Percentiles rank a stretch among this genome's conserved stretches.
These are phyloP conservation scores for Candida cerambycidarum DNA, from an alignment of 805 yeast species.

Conservation along the genomic window DNA sequence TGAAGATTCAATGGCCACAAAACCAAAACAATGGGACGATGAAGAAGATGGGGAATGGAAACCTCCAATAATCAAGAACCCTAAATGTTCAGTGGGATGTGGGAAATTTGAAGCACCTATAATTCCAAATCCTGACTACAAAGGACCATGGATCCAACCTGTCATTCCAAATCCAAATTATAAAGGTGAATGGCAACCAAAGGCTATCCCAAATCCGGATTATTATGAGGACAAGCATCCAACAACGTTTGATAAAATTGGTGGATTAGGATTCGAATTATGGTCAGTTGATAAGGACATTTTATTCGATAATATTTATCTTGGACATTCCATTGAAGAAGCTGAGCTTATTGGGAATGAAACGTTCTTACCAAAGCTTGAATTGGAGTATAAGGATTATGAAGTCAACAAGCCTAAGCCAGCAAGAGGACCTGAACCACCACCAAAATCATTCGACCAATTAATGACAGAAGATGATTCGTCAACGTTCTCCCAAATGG, in stretches of 20 bases:
- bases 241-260: constrained; percentile 62
- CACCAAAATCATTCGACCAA: constrained; percentile 44
- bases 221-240: constrained; percentile 61
- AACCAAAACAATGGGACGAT: constrained; percentile 85
- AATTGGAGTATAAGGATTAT: constrained; percentile 47
- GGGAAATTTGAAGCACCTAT: constrained; percentile 76
- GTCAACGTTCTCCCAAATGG: constrained; percentile 16
- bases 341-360: constrained; percentile 82
- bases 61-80: constrained; percentile 70
- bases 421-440: constrained; percentile 40
- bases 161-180: constrained; percentile 69
- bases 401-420: constrained; percentile 43
- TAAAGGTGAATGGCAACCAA: constrained; percentile 77
- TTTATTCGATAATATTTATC: constrained; percentile 77
- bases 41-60: constrained; percentile 87
- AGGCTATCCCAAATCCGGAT: constrained; percentile 64
- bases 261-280: constrained; percentile 83
- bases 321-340: constrained; percentile 81
- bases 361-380: constrained; percentile 60
- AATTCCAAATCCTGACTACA: constrained; percentile 66
- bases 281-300: constrained; percentile 83
- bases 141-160: constrained; percentile 80
- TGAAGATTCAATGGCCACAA: constrained; percentile 62
- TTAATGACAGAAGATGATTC: constrained; percentile 21
- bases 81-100: constrained; percentile 76